Evolutionary conservation across 2,329 filamentous ascomycete genomes (phyloP).

Genomic region (Arthrobotrys megalospora): DNA sequence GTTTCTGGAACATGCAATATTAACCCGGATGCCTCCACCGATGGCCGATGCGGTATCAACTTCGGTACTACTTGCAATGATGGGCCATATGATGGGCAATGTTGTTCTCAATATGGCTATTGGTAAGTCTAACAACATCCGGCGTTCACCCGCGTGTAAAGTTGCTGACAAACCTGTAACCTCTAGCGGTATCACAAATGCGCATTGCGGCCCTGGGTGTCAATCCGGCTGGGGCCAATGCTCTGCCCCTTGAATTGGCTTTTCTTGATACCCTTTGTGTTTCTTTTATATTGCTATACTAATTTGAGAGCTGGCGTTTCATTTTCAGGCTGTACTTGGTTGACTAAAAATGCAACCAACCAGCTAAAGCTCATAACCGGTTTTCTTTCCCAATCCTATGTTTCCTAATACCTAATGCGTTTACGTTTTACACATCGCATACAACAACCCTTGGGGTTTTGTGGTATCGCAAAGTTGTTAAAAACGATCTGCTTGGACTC

Average conservation of each 20-base stretch:
- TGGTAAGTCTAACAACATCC: constrained; percentile 63
- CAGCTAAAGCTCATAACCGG: background rate
- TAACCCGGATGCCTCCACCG: constrained; percentile 33
- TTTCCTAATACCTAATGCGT: constrained; percentile 3
- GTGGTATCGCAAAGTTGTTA: background rate
- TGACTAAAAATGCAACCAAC: constrained; percentile 12
- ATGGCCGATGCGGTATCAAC: constrained; percentile 56
- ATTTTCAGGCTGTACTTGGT: constrained; percentile 10
- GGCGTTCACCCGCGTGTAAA: background rate
- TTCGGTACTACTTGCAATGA: constrained; percentile 54
- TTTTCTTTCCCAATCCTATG: background rate
- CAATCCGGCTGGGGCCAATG: constrained; percentile 57
- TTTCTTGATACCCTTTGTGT: constrained; percentile 1
- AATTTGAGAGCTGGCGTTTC: background rate
- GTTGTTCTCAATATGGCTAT: constrained; percentile 66
- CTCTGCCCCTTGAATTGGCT: constrained; percentile 19
- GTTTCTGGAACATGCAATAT: constrained; percentile 53
- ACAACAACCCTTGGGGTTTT: background rate
- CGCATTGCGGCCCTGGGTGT: constrained; percentile 61
- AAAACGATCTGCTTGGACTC: background rate
- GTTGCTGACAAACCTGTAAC: constrained; percentile 19
- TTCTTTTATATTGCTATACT: constrained; percentile 3
- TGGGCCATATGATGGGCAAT: constrained; percentile 62
- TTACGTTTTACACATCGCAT: background rate
- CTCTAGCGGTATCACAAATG: constrained; percentile 52